Conservation (phyloP, 2,329 filamentous ascomycete genomes). For the Drechslera avenae region DNA sequence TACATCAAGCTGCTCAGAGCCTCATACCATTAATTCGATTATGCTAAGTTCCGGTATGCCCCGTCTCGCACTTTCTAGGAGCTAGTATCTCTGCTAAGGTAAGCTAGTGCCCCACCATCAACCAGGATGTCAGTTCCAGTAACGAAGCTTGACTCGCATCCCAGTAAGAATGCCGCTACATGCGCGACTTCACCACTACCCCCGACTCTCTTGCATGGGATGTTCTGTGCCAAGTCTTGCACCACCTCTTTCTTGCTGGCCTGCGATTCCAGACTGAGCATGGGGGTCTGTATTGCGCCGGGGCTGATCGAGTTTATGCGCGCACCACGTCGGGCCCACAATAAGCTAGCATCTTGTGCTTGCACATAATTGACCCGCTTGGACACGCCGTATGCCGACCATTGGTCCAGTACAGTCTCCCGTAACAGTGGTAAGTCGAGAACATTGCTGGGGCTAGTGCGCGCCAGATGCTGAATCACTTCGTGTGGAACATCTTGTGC, state of each 20-base stretch:
- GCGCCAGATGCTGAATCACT: conserved; percentile 4
- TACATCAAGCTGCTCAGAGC: conserved; percentile 2
- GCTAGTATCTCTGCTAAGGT: conserved; percentile 2
- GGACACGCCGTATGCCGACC: conserved; percentile 1
- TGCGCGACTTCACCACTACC: not conserved
- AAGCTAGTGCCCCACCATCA: conserved; percentile 4
- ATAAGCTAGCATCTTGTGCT: conserved; percentile 2
- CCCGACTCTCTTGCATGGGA: not conserved
- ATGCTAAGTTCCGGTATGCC: not conserved
- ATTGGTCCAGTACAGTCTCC: conserved; percentile 3
- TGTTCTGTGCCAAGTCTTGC: not conserved
- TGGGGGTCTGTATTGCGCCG: not conserved
- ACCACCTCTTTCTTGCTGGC: not conserved
- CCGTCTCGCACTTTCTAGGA: conserved; percentile 2
- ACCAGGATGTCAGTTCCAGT: conserved; percentile 1
- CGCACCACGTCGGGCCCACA: not conserved
- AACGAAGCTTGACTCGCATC: not conserved
- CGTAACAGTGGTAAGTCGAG: conserved; percentile 2
- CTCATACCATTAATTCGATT: not conserved
- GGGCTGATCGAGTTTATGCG: not conserved
- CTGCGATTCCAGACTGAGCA: not conserved
- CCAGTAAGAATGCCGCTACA: not conserved
- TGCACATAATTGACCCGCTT: not conserved
- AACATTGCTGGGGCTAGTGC: conserved; percentile 1
- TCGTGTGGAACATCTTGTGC: conserved; percentile 2